Evolutionary conservation across 2,329 filamentous ascomycete genomes (phyloP).

Genomic region (Colletotrichum sp.): DNA sequence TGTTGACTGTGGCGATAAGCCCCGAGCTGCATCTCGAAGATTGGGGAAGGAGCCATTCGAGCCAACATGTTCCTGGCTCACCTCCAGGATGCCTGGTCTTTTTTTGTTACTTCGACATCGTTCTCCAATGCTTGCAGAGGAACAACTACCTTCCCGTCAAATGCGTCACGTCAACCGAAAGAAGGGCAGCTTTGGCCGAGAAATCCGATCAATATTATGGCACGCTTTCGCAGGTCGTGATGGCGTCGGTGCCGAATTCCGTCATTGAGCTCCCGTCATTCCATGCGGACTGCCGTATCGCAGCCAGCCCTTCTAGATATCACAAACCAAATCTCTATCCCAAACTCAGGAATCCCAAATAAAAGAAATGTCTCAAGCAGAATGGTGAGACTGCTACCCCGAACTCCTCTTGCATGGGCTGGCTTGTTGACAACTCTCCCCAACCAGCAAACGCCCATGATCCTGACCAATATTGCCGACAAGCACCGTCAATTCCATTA

Average conservation of each 20-base stretch:
- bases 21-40: neutral
- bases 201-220: neutral
- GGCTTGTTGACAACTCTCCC: neutral
- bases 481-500: neutral
- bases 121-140: neutral
- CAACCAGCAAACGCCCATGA: neutral
- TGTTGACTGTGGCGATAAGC: neutral
- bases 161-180: neutral
- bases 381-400: neutral
- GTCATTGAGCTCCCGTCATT: neutral
- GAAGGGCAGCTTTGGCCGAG: neutral
- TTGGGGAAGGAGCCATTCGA: neutral
- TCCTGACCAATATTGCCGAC: neutral
- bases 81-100: neutral
- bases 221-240: neutral
- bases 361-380: neutral
- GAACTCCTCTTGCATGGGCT: neutral
- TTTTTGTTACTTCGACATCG: neutral
- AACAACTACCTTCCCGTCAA: neutral
- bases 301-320: neutral
- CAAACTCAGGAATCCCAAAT: neutral
- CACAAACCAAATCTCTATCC: neutral
- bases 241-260: neutral
- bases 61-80: neutral
- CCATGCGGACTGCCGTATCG: neutral